Percentiles rank a stretch among this genome's conserved stretches.
These are phyloP conservation scores for Fagopyrum tataricum DNA, from an alignment of 148 eudicot genomes.

Conservation along the genomic window DNA sequence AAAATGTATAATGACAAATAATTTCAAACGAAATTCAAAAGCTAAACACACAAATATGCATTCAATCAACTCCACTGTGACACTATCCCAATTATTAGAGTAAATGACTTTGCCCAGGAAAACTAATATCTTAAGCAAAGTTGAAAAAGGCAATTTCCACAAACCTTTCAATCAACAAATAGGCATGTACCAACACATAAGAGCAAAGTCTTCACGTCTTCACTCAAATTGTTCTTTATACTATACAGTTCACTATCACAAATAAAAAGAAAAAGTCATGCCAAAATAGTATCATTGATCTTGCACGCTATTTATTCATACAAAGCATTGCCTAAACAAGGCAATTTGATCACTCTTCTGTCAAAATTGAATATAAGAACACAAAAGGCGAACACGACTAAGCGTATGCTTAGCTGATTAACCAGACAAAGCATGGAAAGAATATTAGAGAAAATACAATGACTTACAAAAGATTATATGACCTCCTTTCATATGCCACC, in stretches of 20 bases:
- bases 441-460: neutral
- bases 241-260: slow-evolving; percentile 6
- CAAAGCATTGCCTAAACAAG: slow-evolving; percentile 1
- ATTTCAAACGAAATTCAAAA: no score
- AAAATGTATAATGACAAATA: no score
- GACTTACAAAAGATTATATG: neutral
- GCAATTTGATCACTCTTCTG: neutral
- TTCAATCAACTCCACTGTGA: no score
- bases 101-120: no score
- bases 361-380: slow-evolving; percentile 1
- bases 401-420: neutral
- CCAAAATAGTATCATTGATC: neutral
- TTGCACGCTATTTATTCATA: slow-evolving; percentile 3
- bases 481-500: slow-evolving; percentile 2
- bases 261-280: neutral
- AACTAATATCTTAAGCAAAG: neutral
- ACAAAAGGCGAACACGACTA: slow-evolving; percentile 4
- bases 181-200: neutral
- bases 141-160: neutral
- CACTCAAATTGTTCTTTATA: neutral
- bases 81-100: neutral
- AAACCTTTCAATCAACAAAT: neutral
- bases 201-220: neutral
- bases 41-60: no score
- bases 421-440: slow-evolving; percentile 4